Percentiles rank a stretch among this genome's conserved stretches.
Conservation (phyloP, 1,284 basidiomycete species). For the Pseudozyma sp. region DNA sequence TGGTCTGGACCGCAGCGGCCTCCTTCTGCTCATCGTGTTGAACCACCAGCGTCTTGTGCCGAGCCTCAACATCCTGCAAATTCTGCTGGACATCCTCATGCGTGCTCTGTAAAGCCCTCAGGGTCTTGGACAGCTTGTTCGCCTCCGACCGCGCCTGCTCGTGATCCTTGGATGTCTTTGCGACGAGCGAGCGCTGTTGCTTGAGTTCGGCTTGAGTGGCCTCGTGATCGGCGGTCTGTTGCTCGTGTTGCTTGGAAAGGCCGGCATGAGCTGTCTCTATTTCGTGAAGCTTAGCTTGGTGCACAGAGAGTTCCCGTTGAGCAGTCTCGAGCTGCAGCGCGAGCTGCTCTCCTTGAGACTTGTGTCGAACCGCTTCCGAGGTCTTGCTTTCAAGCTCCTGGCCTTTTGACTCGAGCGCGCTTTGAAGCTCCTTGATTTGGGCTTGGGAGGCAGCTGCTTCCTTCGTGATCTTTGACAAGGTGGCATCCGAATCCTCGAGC, state of each 20-base stretch:
- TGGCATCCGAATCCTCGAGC: constrained; percentile 10
- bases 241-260: constrained; percentile 23
- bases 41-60: constrained; percentile 14
- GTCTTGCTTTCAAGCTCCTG: constrained; percentile 12
- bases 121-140: constrained; percentile 6
- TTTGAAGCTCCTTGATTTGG: constrained; percentile 9
- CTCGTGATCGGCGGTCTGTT: constrained; percentile 24
- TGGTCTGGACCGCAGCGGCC: constrained; percentile 8
- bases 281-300: constrained; percentile 21
- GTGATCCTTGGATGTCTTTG: constrained; percentile 18
- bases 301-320: constrained; percentile 13
- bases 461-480: constrained; percentile 1
- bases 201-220: constrained; percentile 23
- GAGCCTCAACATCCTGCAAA: constrained; percentile 12
- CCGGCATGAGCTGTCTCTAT: constrained; percentile 18
- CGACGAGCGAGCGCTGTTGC: constrained; percentile 21
- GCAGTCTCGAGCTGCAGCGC: constrained; percentile 24
- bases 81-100: constrained; percentile 24
- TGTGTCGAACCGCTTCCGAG: constrained; percentile 13
- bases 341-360: constrained; percentile 15
- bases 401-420: constrained; percentile 7
- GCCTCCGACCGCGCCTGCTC: constrained; percentile 22
- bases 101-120: constrained; percentile 13
- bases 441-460: constrained; percentile 5
- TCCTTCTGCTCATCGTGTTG: constrained; percentile 24